phyloP scores from a whole-genome alignment of 176 grass and related monocot species.

The Phoenix roebelenii region DNA sequence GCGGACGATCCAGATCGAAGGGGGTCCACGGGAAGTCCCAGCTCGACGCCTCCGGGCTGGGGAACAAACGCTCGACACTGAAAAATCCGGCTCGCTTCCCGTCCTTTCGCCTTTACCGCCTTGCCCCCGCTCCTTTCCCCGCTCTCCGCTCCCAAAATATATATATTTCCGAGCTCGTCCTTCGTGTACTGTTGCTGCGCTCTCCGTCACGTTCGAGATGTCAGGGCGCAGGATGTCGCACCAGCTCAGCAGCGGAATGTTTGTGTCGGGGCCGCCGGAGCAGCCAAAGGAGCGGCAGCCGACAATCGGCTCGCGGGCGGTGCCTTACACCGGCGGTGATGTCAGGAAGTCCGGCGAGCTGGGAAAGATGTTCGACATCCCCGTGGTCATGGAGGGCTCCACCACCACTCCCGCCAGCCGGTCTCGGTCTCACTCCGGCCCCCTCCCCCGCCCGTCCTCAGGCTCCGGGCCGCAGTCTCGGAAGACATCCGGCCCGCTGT shows the following conservation, averaged over 20 bases:
- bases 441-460: conserved; percentile 36
- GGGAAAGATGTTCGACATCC: conserved; percentile 85
- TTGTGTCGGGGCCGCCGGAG: conserved; percentile 81
- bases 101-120: too few species aligned
- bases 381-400: conserved; percentile 10
- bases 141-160: too few species aligned
- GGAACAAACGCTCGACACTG: too few species aligned
- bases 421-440: conserved; percentile 31
- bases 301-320: conserved; percentile 36
- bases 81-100: too few species aligned
- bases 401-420: conserved; percentile 29
- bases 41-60: too few species aligned
- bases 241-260: conserved; percentile 68
- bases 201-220: neutral
- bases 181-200: conserved; percentile 1
- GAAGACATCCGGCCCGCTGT: conserved; percentile 47
- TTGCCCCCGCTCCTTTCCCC: too few species aligned
- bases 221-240: conserved; percentile 28
- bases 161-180: too few species aligned
- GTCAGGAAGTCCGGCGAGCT: conserved; percentile 57
- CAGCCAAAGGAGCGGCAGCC: conserved; percentile 38
- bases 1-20: too few species aligned
- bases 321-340: conserved; percentile 85
- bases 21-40: too few species aligned
- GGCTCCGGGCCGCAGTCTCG: conserved; percentile 9